A percentile compares a stretch with the other conserved stretches of the same genome.
Evolutionary conservation across 139 green algal genomes (phyloP).

Genomic region (Spirogloea muscicola): DNA sequence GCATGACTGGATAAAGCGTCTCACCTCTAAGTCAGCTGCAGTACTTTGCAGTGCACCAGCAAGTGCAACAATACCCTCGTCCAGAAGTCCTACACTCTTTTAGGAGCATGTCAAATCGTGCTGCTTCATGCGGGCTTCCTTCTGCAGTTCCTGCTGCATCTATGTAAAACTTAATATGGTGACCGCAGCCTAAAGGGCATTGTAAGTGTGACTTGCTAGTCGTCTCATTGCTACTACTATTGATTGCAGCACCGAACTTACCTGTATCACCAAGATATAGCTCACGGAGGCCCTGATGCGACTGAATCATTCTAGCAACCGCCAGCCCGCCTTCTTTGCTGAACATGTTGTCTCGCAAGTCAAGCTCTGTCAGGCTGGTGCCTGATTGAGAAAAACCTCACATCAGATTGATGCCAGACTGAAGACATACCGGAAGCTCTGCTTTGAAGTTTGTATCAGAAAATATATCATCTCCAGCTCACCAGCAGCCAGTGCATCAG

Average conservation of each 20-base stretch:
- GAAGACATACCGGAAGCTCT: not conserved
- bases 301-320: not conserved
- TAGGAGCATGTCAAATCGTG: no score
- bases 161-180: no score
- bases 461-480: not conserved
- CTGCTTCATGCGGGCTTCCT: no score
- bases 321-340: conserved; percentile 4
- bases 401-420: no score
- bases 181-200: no score
- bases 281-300: conserved; percentile 13
- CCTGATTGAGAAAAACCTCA: conserved; percentile 15
- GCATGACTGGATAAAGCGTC: no score
- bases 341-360: conserved; percentile 45
- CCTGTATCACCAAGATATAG: conserved; percentile 27
- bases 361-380: conserved; percentile 14
- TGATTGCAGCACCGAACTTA: conserved; percentile 1
- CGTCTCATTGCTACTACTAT: no score
- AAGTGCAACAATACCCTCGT: not conserved
- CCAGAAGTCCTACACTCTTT: conserved; percentile 1
- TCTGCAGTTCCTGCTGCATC: no score
- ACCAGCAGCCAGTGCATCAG: conserved; percentile 13
- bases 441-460: not conserved
- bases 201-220: no score
- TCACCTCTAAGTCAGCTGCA: conserved; percentile 5
- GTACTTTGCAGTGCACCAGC: not conserved